These are phyloP conservation scores for Penicillium dipodomyicola DNA, from an alignment of 495 filamentous ascomycete genomes.

Conservation along the genomic window DNA sequence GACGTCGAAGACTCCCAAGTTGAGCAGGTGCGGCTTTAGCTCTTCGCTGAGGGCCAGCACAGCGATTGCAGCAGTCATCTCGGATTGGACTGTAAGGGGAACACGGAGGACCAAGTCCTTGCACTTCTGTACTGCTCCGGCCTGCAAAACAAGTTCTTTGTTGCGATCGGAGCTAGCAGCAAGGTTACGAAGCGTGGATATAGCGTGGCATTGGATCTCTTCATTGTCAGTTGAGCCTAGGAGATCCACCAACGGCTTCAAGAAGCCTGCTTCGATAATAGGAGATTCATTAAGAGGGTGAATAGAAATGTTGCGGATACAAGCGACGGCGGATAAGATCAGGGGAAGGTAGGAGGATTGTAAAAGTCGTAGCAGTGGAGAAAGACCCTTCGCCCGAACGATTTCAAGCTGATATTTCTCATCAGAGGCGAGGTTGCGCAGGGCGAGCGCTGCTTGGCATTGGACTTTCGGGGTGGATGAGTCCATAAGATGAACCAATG, in stretches of 20 bases:
- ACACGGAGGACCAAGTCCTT: constrained; percentile 94
- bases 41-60: constrained; percentile 97
- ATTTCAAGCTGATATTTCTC: constrained; percentile 99
- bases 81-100: constrained; percentile 90
- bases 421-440: constrained; percentile 94
- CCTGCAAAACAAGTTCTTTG: constrained; percentile 93
- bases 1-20: constrained; percentile 93
- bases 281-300: constrained; percentile 99
- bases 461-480: constrained; percentile 96
- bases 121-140: constrained; percentile 96
- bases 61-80: constrained; percentile 98
- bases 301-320: constrained; percentile 98
- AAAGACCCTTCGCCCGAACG: constrained; percentile 80
- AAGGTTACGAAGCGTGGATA: constrained; percentile 92
- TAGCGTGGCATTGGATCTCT: constrained; percentile 98
- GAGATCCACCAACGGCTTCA: constrained; percentile 89
- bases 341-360: constrained; percentile 94
- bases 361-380: constrained; percentile 79
- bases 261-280: constrained; percentile 95
- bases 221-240: constrained; percentile 95
- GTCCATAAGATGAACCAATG: constrained; percentile 93
- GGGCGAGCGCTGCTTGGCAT: constrained; percentile 91
- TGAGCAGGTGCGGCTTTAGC: constrained; percentile 86
- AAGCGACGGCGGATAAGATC: constrained; percentile 95
- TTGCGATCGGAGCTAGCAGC: constrained; percentile 96